phyloP scores from a whole-genome alignment of 2,329 filamentous ascomycete species.

The Colletotrichum tofieldiae region DNA sequence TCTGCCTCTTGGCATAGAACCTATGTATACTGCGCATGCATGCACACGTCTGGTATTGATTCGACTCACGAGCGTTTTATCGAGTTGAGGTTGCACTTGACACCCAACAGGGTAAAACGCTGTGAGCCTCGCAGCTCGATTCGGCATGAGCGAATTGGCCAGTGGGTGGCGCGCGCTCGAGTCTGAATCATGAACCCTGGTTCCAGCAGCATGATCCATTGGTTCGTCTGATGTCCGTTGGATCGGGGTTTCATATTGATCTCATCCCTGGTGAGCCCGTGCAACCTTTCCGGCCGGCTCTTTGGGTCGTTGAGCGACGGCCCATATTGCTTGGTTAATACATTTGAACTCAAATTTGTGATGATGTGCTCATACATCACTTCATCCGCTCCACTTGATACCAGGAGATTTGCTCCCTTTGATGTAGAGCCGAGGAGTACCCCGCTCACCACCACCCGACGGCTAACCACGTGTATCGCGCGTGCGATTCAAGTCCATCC shows the following conservation, averaged over 20 bases:
- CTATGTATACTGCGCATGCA: conserved; percentile 20
- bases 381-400: conserved; percentile 20
- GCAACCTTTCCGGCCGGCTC: conserved; percentile 14
- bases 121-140: conserved; percentile 5
- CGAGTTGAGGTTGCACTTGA: conserved; percentile 17
- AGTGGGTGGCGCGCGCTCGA: conserved; percentile 7
- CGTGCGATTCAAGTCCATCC: conserved; percentile 18
- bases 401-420: not conserved
- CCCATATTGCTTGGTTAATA: conserved; percentile 23
- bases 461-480: conserved; percentile 29
- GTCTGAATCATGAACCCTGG: conserved; percentile 41
- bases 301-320: not conserved
- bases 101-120: conserved; percentile 21
- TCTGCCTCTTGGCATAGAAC: conserved; percentile 15
- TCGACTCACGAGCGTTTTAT: conserved; percentile 23
- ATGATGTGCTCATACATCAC: not conserved
- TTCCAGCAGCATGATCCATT: conserved; percentile 18
- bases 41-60: conserved; percentile 36
- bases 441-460: not conserved
- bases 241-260: conserved; percentile 33
- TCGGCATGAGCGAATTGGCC: conserved; percentile 3
- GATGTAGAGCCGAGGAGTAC: not conserved
- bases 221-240: conserved; percentile 37
- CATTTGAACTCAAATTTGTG: conserved; percentile 23
- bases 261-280: conserved; percentile 13